A percentile compares a stretch with the other conserved stretches of the same genome.
phyloP scores from a whole-genome alignment of 176 grass and related monocot genomes.

The Saccharum officinarum region DNA sequence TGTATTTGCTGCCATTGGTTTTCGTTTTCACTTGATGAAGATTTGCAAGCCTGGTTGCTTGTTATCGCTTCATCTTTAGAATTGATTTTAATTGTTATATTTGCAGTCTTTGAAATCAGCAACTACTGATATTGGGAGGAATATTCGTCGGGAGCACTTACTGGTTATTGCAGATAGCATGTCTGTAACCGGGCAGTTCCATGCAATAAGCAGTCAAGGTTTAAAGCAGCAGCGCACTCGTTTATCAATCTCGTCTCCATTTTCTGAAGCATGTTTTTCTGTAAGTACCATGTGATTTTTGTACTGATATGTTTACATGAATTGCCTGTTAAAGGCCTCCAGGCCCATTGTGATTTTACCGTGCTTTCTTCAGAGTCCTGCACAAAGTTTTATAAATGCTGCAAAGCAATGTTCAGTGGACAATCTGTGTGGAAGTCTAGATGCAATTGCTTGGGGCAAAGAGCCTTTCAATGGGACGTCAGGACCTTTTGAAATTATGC shows the following conservation, averaged over 20 bases:
- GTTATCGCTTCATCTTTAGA: slow-evolving; percentile 13
- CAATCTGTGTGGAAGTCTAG: slow-evolving; percentile 69
- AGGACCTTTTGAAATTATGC: slow-evolving; percentile 75
- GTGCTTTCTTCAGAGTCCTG: slow-evolving; percentile 70
- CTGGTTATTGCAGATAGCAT: slow-evolving; percentile 68
- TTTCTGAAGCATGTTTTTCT: slow-evolving; percentile 90
- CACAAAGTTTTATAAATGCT: slow-evolving; percentile 75
- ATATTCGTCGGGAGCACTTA: slow-evolving; percentile 63
- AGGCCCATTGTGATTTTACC: slow-evolving; percentile 29
- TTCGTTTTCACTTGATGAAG: slow-evolving; percentile 27
- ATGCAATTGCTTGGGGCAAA: slow-evolving; percentile 89
- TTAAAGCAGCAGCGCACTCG: slow-evolving; percentile 62
- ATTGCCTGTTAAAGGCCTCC: background rate
- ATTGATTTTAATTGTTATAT: slow-evolving; percentile 36
- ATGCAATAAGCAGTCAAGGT: slow-evolving; percentile 71
- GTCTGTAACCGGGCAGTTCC: slow-evolving; percentile 79
- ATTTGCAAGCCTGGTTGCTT: slow-evolving; percentile 4
- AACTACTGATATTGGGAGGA: slow-evolving; percentile 68
- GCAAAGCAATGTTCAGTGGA: slow-evolving; percentile 81
- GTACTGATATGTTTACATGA: slow-evolving; percentile 16
- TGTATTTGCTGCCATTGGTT: slow-evolving; percentile 28
- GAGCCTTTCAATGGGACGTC: slow-evolving; percentile 71
- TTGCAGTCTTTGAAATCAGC: slow-evolving; percentile 71
- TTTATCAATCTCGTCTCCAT: slow-evolving; percentile 77
- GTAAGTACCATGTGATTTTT: slow-evolving; percentile 59